Conservation (phyloP, 176 grass and related monocot genomes). For the Hyparrhenia diplandra region DNA sequence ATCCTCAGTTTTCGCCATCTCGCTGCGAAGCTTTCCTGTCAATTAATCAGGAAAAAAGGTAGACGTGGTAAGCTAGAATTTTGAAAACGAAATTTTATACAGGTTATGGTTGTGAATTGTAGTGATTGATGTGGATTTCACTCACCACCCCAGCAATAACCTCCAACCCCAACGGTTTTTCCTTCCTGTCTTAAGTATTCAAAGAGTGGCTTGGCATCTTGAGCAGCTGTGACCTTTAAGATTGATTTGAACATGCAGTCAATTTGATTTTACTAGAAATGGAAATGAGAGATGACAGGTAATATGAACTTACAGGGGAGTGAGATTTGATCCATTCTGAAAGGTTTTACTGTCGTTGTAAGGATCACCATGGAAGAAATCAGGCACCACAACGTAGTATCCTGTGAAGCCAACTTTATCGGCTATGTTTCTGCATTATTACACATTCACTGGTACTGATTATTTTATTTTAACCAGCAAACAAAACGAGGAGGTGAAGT, state of each 20-base stretch:
- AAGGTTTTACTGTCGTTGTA: conserved; percentile 8
- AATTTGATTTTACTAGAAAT: not conserved
- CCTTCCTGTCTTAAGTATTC: not conserved
- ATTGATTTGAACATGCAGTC: not conserved
- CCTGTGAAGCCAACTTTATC: conserved; percentile 25
- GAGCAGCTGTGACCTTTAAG: conserved; percentile 11
- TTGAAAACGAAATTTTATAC: no score
- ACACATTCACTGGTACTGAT: not conserved
- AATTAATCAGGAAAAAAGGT: not conserved
- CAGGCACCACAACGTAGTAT: conserved; percentile 39
- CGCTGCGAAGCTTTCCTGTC: not conserved
- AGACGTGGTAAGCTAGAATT: no score
- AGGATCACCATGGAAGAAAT: conserved; percentile 25
- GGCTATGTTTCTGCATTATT: conserved; percentile 26
- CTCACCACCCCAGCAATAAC: conserved; percentile 38
- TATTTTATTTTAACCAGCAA: not conserved
- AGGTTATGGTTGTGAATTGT: not conserved
- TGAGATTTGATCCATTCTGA: conserved; percentile 20
- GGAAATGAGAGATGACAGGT: not conserved
- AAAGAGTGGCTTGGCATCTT: conserved; percentile 22
- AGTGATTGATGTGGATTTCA: not conserved
- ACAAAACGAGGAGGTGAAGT: not conserved
- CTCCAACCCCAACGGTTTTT: not conserved
- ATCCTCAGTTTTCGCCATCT: not conserved
- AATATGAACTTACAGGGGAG: conserved; percentile 11